Conservation (phyloP, 1,284 basidiomycete species). For the Phlebopus sp. region DNA sequence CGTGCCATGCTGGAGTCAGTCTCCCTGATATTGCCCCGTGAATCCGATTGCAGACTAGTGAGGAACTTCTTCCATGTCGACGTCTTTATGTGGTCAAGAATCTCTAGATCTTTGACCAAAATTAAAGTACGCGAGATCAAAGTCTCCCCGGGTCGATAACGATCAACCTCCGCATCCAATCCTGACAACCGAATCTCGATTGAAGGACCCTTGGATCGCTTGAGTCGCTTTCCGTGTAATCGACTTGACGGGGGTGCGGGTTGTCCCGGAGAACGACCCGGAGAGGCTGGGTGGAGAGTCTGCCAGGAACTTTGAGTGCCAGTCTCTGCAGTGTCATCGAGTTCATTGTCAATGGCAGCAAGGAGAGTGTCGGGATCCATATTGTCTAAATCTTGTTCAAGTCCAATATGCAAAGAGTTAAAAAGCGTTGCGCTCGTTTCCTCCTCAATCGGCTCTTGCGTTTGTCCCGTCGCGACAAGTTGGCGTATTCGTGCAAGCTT, state of each 20-base stretch:
- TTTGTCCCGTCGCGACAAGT: constrained; percentile 89
- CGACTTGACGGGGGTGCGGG: constrained; percentile 40
- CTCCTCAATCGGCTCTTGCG: constrained; percentile 79
- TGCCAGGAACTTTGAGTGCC: constrained; percentile 89
- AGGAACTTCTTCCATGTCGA: constrained; percentile 98
- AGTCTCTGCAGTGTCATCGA: constrained; percentile 73
- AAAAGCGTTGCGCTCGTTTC: constrained; percentile 80
- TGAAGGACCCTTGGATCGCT: constrained; percentile 74
- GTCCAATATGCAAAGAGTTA: constrained; percentile 90
- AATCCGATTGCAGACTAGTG: constrained; percentile 79
- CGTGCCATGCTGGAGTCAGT: constrained; percentile 93
- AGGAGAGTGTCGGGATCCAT: constrained; percentile 77
- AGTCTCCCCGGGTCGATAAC: constrained; percentile 55
- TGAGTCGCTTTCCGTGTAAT: constrained; percentile 60
- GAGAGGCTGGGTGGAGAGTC: constrained; percentile 52
- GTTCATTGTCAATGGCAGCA: constrained; percentile 88
- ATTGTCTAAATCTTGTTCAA: constrained; percentile 69
- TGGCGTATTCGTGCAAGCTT: constrained; percentile 90
- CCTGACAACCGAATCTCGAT: constrained; percentile 83
- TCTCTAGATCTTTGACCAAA: constrained; percentile 75
- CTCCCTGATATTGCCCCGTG: constrained; percentile 82
- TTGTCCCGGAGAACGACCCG: constrained; percentile 39
- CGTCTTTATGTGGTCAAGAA: constrained; percentile 96
- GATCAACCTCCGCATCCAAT: constrained; percentile 64
- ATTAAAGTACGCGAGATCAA: constrained; percentile 66